Percentiles rank a stretch among this genome's conserved stretches.
Conservation (phyloP, 75 land plant species). For the Pinus tabuliformis region DNA sequence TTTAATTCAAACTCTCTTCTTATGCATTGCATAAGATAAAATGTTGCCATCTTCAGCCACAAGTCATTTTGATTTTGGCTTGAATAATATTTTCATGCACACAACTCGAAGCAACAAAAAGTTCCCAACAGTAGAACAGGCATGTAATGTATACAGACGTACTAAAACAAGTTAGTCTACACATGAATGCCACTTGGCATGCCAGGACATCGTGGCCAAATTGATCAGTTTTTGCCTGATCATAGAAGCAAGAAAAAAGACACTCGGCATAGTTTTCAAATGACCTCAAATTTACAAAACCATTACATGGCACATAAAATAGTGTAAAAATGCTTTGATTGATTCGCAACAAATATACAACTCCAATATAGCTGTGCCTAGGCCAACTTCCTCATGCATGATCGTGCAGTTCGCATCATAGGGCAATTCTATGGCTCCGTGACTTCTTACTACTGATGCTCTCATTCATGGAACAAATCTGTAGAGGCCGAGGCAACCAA, state of each 20-base stretch:
- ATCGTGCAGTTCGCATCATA: neutral
- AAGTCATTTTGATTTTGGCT: constrained; percentile 5
- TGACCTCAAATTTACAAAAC: constrained; percentile 6
- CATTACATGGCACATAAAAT: constrained; percentile 7
- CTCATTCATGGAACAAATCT: neutral
- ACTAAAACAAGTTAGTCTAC: constrained; percentile 2
- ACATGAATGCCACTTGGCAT: constrained; percentile 1
- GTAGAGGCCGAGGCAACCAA: neutral
- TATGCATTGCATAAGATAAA: neutral
- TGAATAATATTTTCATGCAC: neutral
- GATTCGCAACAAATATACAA: neutral
- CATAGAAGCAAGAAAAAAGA: neutral
- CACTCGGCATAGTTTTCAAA: neutral
- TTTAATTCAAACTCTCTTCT: neutral
- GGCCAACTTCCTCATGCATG: neutral
- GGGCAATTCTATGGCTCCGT: constrained; percentile 3
- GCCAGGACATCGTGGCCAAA: neutral
- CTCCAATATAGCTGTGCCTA: neutral
- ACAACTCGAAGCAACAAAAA: constrained; percentile 4
- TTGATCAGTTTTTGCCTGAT: neutral
- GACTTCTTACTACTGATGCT: neutral
- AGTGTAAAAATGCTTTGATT: constrained; percentile 4
- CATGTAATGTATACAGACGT: neutral
- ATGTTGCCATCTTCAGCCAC: neutral
- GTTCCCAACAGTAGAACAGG: neutral